These are phyloP conservation scores for Linderniella brevidens DNA, from an alignment of 257 asterid genomes.

Conservation along the genomic window DNA sequence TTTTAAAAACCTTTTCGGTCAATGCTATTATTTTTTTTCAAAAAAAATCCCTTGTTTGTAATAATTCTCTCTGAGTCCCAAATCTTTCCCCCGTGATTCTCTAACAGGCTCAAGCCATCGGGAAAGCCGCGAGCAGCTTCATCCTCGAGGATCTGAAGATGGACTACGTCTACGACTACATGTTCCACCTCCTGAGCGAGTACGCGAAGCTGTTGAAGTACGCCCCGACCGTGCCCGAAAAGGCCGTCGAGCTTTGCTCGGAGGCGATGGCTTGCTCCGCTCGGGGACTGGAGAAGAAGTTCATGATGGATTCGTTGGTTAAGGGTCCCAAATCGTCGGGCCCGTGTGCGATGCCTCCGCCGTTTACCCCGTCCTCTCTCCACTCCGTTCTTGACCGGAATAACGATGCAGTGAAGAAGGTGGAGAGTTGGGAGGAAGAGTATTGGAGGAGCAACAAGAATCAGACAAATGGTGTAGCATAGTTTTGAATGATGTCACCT, in stretches of 20 bases:
- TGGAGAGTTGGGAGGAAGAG: constrained; percentile 46
- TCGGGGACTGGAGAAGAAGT: constrained; percentile 27
- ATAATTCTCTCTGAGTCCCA: too few relatives aligned
- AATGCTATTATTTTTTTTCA: too few relatives aligned
- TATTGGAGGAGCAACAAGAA: constrained; percentile 34
- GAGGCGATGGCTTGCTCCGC: constrained; percentile 57
- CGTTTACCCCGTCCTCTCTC: constrained; percentile 40
- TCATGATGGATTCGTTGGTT: constrained; percentile 52
- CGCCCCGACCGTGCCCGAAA: constrained; percentile 42
- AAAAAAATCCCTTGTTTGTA: background rate
- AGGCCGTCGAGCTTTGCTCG: constrained; percentile 51
- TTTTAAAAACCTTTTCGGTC: too few relatives aligned
- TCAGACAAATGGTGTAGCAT: constrained; percentile 4
- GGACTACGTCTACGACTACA: constrained; percentile 73
- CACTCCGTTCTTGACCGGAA: constrained; percentile 25
- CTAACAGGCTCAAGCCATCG: constrained; percentile 52
- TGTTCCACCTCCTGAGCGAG: constrained; percentile 55
- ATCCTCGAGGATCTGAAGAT: constrained; percentile 36
- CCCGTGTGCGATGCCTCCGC: constrained; percentile 67
- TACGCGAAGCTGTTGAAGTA: constrained; percentile 55
- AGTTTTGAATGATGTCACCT: too few relatives aligned
- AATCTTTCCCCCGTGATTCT: too few relatives aligned
- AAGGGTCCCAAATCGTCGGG: constrained; percentile 21
- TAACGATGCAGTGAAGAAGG: constrained; percentile 31
- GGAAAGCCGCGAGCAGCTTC: constrained; percentile 44